phyloP scores from a whole-genome alignment of 202 grass and related monocot species.

The Carex sylvatica region DNA sequence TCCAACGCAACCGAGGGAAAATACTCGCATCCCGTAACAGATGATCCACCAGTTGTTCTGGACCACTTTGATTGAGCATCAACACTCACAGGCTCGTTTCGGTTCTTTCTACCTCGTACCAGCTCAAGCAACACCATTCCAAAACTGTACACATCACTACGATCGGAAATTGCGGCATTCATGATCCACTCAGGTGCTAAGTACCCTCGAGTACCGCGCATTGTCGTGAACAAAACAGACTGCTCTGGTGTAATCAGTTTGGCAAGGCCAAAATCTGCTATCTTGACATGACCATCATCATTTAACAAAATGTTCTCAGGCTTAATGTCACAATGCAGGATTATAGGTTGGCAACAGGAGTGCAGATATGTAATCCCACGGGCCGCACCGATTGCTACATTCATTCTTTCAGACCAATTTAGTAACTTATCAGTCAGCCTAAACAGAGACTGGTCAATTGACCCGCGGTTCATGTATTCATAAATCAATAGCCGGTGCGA shows the following conservation, averaged over 20 bases:
- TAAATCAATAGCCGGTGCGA: slow-evolving; percentile 30
- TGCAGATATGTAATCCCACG: slow-evolving; percentile 39
- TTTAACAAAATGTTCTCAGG: slow-evolving; percentile 45
- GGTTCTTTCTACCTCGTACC: slow-evolving; percentile 33
- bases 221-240: slow-evolving; percentile 37
- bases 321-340: slow-evolving; percentile 42
- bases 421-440: slow-evolving; percentile 11
- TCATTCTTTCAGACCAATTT: slow-evolving; percentile 31
- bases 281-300: slow-evolving; percentile 35
- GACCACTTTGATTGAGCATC: slow-evolving; percentile 21
- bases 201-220: slow-evolving; percentile 39
- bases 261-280: slow-evolving; percentile 37
- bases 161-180: slow-evolving; percentile 38
- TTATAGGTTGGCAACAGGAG: slow-evolving; percentile 29
- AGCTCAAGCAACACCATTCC: slow-evolving; percentile 45
- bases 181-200: slow-evolving; percentile 43
- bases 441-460: slow-evolving; percentile 35
- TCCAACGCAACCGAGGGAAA: slow-evolving; percentile 37
- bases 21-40: not conserved
- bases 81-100: not conserved
- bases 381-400: slow-evolving; percentile 26
- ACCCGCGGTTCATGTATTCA: slow-evolving; percentile 44
- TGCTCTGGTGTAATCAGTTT: slow-evolving; percentile 34
- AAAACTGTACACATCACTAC: slow-evolving; percentile 40
- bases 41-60: not conserved